Evolutionary conservation across 2,329 filamentous ascomycete genomes (phyloP).

Genomic region (Ceratocystis variospora): DNA sequence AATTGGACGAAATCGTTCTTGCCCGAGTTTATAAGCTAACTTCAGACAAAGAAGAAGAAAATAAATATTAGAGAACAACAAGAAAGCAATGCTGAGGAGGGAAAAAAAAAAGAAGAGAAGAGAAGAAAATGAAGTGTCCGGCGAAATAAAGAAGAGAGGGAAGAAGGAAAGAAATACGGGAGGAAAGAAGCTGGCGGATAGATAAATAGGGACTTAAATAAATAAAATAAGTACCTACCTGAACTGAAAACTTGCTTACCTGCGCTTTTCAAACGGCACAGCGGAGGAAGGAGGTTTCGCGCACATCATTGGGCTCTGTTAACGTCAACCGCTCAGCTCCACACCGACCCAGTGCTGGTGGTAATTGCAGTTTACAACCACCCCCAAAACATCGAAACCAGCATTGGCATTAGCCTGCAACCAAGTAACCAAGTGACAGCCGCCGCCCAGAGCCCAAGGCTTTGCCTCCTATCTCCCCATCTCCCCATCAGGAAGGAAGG

Average conservation of each 20-base stretch:
- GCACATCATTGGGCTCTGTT: background rate
- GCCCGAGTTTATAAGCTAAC: background rate
- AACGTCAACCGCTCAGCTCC: background rate
- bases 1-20: constrained; percentile 25
- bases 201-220: background rate
- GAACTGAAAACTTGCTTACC: background rate
- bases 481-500: constrained; percentile 8
- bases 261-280: background rate
- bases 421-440: constrained; percentile 1
- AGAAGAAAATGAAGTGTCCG: constrained; percentile 18
- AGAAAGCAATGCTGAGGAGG: constrained; percentile 27
- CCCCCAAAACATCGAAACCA: background rate
- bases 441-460: background rate
- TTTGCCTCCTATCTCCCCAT: background rate
- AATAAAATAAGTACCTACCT: background rate
- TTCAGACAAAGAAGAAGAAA: background rate
- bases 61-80: constrained; percentile 11
- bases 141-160: constrained; percentile 9
- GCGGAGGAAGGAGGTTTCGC: background rate
- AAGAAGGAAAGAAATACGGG: constrained; percentile 13
- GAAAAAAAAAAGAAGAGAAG: constrained; percentile 23
- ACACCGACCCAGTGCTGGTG: background rate
- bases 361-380: background rate
- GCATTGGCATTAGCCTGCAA: background rate
- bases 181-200: background rate